A percentile compares a stretch with the other conserved stretches of the same genome.
Conservation (phyloP, 768 basidiomycete species). For the Tulasnella sp. region DNA sequence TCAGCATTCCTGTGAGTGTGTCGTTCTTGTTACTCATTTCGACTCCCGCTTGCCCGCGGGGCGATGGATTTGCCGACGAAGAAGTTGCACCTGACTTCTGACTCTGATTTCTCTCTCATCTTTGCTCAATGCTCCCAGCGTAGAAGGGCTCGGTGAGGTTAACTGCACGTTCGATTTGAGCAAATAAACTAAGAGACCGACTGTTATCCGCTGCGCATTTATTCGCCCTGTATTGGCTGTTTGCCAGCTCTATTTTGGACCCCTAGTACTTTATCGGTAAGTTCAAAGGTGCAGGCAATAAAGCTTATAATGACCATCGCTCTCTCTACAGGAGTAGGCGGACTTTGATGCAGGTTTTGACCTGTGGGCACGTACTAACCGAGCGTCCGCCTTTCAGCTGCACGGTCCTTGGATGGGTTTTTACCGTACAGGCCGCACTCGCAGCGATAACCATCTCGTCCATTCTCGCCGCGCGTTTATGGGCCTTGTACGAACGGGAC, state of each 20-base stretch:
- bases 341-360: not conserved
- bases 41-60: not conserved
- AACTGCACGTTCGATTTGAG: not conserved
- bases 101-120: not conserved
- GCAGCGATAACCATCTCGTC: not conserved
- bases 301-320: not conserved
- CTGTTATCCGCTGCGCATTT: not conserved
- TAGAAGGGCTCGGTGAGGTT: not conserved
- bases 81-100: not conserved
- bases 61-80: not conserved
- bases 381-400: not conserved
- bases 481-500: constrained; percentile 10
- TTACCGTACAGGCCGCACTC: not conserved
- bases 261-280: not conserved
- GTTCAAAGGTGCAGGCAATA: not conserved
- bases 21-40: not conserved
- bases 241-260: not conserved
- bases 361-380: not conserved
- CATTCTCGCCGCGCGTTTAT: not conserved
- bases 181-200: too few species aligned
- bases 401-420: not conserved
- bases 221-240: too few species aligned
- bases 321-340: not conserved
- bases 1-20: not conserved
- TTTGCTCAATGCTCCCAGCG: not conserved